phyloP scores from a whole-genome alignment of 805 yeast genomes.

The Ascoidea tarda region DNA sequence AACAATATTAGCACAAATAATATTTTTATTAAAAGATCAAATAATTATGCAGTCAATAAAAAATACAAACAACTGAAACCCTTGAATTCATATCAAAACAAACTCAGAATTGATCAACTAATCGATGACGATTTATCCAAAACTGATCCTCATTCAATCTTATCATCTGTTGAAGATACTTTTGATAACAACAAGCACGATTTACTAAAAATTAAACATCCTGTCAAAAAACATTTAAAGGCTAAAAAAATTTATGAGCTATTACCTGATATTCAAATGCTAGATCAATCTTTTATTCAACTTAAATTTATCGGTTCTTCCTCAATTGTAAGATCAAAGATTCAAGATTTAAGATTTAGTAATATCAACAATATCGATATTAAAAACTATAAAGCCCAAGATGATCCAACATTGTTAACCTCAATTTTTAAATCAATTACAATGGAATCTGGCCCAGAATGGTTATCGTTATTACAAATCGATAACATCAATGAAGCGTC shows the following conservation, averaged over 20 bases:
- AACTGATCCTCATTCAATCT: conserved; percentile 53
- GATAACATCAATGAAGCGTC: conserved; percentile 26
- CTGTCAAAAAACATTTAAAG: conserved; percentile 53
- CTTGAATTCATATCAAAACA: too few species aligned
- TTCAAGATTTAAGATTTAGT: conserved; percentile 1
- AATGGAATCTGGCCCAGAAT: conserved; percentile 52
- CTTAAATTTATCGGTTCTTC: conserved; percentile 48
- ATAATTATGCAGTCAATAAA: conserved; percentile 6
- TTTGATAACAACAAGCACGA: conserved; percentile 28
- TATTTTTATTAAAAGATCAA: conserved; percentile 46
- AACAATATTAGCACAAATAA: conserved; percentile 3
- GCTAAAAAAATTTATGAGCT: conserved; percentile 73
- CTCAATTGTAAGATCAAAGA: conserved; percentile 16
- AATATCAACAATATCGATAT: conserved; percentile 12
- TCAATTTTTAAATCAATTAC: conserved; percentile 65
- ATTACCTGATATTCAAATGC: conserved; percentile 81
- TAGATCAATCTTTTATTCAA: conserved; percentile 62
- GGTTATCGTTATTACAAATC: conserved; percentile 60
- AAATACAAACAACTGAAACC: too few species aligned
- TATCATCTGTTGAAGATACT: conserved; percentile 32
- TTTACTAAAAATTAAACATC: conserved; percentile 47
- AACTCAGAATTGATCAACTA: too few species aligned
- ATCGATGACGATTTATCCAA: conserved; percentile 21
- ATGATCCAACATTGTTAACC: conserved; percentile 27
- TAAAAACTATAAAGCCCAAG: conserved; percentile 17